These are phyloP conservation scores for Sporothrix brasiliensis DNA, from an alignment of 2,329 filamentous ascomycete species.

Conservation along the genomic window DNA sequence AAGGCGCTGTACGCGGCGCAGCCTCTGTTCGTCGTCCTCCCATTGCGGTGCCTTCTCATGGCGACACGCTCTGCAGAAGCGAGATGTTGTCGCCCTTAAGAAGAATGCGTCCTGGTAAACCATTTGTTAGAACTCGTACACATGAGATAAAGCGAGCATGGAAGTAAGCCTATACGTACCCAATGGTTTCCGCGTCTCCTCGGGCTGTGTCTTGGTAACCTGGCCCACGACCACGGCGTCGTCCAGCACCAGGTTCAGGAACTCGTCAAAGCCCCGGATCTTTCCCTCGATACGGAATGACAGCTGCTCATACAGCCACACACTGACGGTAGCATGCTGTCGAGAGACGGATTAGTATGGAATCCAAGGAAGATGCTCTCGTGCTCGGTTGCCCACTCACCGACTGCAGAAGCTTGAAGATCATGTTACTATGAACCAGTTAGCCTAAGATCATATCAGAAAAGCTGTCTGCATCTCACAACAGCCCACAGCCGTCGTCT, in stretches of 20 bases:
- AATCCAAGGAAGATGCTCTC: too few species aligned
- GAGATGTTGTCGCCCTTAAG: slow-evolving; percentile 89
- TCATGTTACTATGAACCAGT: slow-evolving; percentile 63
- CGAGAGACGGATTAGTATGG: neutral
- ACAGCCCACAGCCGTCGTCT: neutral
- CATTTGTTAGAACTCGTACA: neutral
- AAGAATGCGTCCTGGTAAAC: slow-evolving; percentile 70
- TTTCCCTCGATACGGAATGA: slow-evolving; percentile 93
- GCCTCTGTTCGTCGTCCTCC: neutral
- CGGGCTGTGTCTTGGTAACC: slow-evolving; percentile 74
- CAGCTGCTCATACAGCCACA: slow-evolving; percentile 97
- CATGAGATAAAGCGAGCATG: neutral
- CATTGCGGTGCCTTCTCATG: neutral
- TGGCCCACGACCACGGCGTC: slow-evolving; percentile 91
- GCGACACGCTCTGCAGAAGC: slow-evolving; percentile 65
- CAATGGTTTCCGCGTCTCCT: slow-evolving; percentile 75
- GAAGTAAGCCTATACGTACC: slow-evolving; percentile 57
- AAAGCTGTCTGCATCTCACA: neutral
- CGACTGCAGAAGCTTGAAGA: slow-evolving; percentile 84
- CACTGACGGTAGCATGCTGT: slow-evolving; percentile 79
- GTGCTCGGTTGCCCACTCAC: slow-evolving; percentile 30
- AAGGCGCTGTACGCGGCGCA: neutral
- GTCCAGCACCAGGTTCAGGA: slow-evolving; percentile 94
- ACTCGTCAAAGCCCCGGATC: slow-evolving; percentile 97
- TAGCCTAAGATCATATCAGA: neutral